Conservation (phyloP, 2,329 filamentous ascomycete species). For the Curvularia eragrostidis region DNA sequence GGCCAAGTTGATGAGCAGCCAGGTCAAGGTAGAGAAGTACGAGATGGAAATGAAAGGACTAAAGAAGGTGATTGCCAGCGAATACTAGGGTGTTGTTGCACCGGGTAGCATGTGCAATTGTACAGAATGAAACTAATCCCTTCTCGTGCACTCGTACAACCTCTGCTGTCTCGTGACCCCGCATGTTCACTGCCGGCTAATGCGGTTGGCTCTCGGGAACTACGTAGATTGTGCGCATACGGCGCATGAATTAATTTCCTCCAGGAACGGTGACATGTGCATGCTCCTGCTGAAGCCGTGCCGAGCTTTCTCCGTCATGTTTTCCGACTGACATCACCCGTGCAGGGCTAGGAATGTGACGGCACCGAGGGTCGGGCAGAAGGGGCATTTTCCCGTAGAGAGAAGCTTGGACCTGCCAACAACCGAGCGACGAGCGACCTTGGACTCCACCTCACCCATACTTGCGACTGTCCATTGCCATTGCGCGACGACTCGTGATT, state of each 20-base stretch:
- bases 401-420: slow-evolving; percentile 20
- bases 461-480: slow-evolving; percentile 25
- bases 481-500: slow-evolving; percentile 28
- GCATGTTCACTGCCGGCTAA: slow-evolving; percentile 1
- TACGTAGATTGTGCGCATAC: neutral
- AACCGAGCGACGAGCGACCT: slow-evolving; percentile 16
- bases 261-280: neutral
- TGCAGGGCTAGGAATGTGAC: slow-evolving; percentile 6
- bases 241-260: neutral
- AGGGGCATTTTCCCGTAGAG: slow-evolving; percentile 23
- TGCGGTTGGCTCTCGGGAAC: neutral
- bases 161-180: slow-evolving; percentile 1
- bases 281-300: neutral
- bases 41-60: slow-evolving; percentile 74
- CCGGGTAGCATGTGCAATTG: neutral
- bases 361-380: slow-evolving; percentile 19
- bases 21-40: slow-evolving; percentile 74
- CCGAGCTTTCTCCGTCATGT: slow-evolving; percentile 6
- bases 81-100: slow-evolving; percentile 46
- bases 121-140: neutral
- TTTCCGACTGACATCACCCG: slow-evolving; percentile 16
- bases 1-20: slow-evolving; percentile 73
- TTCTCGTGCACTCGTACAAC: neutral
- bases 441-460: slow-evolving; percentile 19
- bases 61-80: slow-evolving; percentile 71